Percentiles rank a stretch among this genome's conserved stretches.
These are phyloP conservation scores for Aureobasidium sp. DNA, from an alignment of 2,329 filamentous ascomycete species.

Conservation along the genomic window DNA sequence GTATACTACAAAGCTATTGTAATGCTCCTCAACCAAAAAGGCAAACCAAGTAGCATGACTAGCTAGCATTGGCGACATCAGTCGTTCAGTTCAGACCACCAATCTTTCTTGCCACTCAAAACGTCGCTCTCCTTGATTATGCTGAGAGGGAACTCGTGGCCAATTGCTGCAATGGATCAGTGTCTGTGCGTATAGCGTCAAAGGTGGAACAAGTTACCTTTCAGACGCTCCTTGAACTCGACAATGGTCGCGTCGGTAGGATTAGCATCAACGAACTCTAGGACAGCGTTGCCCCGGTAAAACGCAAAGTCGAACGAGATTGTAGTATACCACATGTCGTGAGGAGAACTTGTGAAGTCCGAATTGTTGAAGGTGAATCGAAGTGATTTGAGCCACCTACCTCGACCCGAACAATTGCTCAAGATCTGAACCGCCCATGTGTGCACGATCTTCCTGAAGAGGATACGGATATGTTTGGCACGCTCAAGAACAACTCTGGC, in stretches of 20 bases:
- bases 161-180: not conserved
- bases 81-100: not conserved
- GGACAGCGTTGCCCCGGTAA: not conserved
- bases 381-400: not conserved
- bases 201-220: not conserved
- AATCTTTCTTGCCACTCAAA: not conserved
- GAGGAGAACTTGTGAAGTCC: too few species aligned
- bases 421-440: not conserved
- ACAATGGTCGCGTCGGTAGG: not conserved
- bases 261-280: not conserved
- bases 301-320: too few species aligned
- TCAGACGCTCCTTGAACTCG: not conserved
- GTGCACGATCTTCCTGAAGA: too few species aligned
- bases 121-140: not conserved
- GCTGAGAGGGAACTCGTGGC: not conserved
- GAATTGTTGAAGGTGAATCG: not conserved
- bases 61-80: too few species aligned
- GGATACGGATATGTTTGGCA: not conserved
- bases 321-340: too few species aligned
- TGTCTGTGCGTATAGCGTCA: too few species aligned
- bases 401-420: not conserved
- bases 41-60: too few species aligned
- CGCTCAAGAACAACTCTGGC: not conserved
- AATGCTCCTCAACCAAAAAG: too few species aligned
- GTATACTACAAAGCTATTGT: too few species aligned